Evolutionary conservation across 805 yeast species (phyloP), one percentile per base, ranked within the genome.

Genomic region (Cyberlindnera meyerae): DNA sequence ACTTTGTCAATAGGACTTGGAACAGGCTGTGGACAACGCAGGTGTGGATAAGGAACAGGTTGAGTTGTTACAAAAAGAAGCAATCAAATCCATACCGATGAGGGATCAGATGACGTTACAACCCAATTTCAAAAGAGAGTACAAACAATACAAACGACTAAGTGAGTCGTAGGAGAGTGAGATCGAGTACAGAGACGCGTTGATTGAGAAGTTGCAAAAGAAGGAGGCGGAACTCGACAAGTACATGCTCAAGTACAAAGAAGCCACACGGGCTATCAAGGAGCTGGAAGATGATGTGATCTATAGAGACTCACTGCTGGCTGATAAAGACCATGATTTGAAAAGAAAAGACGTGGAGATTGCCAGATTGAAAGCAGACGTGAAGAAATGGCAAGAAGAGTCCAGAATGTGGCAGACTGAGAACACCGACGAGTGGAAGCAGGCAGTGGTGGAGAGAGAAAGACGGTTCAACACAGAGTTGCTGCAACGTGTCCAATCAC

Each of bases 1-100:
- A 6, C 40, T 65, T 16, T 40, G 58, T 7, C 66, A 67, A 4
- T 43, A 49, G n/a, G 47, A 57, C 1, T 60, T 60, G 36, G 45
- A 40, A n/a, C 51, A 48, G 14, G 58, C 60, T 0, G 48, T 59
- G 3, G 49, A 43, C 18, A 36, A 44, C 28, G 40, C 46, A 13
- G 39, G 39, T 11, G 37, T 40, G 31, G 43, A 48, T 32, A 27
- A 37, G 17, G 17, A 37, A 8, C 11, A 37, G 27, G 8, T 43
- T 9, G 27, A 43, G 15, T 9, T 17, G 8, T 38, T 38, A 15
- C 14, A 27, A 17, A 33, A 22, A 4, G 36, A 36, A 7, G 24
- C 31, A 2, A 28, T 35, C 8, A 34, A 39, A 2, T 42, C 45
- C 1, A 37, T 43, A 8, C 45, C 45, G 6, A 36, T n/a, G 18